phyloP scores from a whole-genome alignment of 2,329 filamentous ascomycete genomes.

The Talaromyces sp. region DNA sequence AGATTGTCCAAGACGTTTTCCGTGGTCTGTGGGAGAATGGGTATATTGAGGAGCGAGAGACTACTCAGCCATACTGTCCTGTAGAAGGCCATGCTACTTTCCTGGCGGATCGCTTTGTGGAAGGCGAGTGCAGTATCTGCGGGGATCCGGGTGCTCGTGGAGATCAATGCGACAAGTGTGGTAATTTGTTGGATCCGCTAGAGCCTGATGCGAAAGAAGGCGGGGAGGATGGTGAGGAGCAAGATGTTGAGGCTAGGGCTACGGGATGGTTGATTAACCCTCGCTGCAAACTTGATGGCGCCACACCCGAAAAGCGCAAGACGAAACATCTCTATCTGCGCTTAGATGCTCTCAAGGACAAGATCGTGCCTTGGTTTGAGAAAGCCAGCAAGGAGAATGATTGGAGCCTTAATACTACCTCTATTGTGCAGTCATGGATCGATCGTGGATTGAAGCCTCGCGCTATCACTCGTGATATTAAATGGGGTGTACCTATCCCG shows the following conservation, averaged over 20 bases:
- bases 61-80: slow-evolving; percentile 83
- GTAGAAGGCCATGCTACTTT: slow-evolving; percentile 58
- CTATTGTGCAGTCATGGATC: slow-evolving; percentile 48
- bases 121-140: slow-evolving; percentile 48
- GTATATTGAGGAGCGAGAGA: slow-evolving; percentile 80
- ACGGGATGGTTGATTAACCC: slow-evolving; percentile 64
- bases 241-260: slow-evolving; percentile 20
- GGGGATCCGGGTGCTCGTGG: slow-evolving; percentile 67
- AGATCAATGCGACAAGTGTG: slow-evolving; percentile 74
- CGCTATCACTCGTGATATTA: slow-evolving; percentile 87
- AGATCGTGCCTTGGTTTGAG: slow-evolving; percentile 74
- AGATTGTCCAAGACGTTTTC: slow-evolving; percentile 92
- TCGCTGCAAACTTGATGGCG: slow-evolving; percentile 84
- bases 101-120: slow-evolving; percentile 71
- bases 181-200: slow-evolving; percentile 67
- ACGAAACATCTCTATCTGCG: slow-evolving; percentile 92
- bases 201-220: slow-evolving; percentile 41
- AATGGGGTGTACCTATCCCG: slow-evolving; percentile 72
- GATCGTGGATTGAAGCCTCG: slow-evolving; percentile 79
- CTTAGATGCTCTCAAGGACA: slow-evolving; percentile 75
- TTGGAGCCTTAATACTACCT: slow-evolving; percentile 45
- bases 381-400: slow-evolving; percentile 67
- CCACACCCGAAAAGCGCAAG: slow-evolving; percentile 71
- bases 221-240: not conserved
- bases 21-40: slow-evolving; percentile 81